Percentiles rank a stretch among this genome's conserved stretches.
Conservation (phyloP, 805 yeast genomes). For the Cyberlindnera xylosilytica region DNA sequence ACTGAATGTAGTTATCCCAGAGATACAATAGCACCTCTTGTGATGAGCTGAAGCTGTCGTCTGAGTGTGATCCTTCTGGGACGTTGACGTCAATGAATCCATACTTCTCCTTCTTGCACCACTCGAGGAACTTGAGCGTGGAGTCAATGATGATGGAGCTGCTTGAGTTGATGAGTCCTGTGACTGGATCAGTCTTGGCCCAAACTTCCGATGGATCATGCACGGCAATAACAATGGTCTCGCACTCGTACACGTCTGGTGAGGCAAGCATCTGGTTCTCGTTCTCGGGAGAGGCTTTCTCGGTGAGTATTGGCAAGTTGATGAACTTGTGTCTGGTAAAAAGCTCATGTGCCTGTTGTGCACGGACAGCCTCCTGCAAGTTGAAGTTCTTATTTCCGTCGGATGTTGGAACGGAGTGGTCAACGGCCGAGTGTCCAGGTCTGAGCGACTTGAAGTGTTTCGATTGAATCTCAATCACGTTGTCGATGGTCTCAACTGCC, state of each 20-base stretch:
- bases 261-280: slow-evolving; percentile 71
- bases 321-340: slow-evolving; percentile 57
- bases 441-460: slow-evolving; percentile 83
- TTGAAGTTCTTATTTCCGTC: slow-evolving; percentile 42
- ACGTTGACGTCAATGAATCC: slow-evolving; percentile 85
- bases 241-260: slow-evolving; percentile 59
- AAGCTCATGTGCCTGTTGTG: slow-evolving; percentile 60
- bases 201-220: slow-evolving; percentile 94
- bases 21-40: slow-evolving; percentile 76
- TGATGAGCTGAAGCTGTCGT: slow-evolving; percentile 55
- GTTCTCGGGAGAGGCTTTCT: slow-evolving; percentile 40
- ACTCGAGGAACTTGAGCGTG: slow-evolving; percentile 63
- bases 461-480: slow-evolving; percentile 77
- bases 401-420: slow-evolving; percentile 33
- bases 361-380: slow-evolving; percentile 72
- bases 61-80: slow-evolving; percentile 46
- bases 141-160: slow-evolving; percentile 76
- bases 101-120: slow-evolving; percentile 57
- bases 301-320: slow-evolving; percentile 58
- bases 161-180: slow-evolving; percentile 73
- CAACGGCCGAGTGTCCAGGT: slow-evolving; percentile 53
- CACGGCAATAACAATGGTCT: slow-evolving; percentile 64
- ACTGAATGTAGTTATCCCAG: slow-evolving; percentile 89
- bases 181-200: slow-evolving; percentile 78
- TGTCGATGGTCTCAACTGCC: slow-evolving; percentile 76